Conservation (phyloP, 1,284 basidiomycete species). For the Ceratobasidium sp. region DNA sequence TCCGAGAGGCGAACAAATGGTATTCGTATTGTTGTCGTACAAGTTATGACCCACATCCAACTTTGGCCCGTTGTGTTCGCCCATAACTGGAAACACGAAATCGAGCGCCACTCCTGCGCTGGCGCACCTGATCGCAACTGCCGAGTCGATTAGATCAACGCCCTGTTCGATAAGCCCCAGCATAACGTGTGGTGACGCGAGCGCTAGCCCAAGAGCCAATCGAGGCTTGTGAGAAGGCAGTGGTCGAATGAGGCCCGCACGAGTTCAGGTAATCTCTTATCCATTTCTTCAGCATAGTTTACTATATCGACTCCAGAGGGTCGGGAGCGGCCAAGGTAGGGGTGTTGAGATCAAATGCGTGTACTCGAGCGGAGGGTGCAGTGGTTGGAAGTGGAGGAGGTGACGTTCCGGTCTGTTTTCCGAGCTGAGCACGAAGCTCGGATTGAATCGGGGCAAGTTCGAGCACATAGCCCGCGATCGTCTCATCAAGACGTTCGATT, state of each 20-base stretch:
- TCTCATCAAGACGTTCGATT: conserved; percentile 63
- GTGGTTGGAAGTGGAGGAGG: conserved; percentile 40
- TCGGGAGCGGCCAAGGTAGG: conserved; percentile 59
- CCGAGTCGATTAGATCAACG: conserved; percentile 77
- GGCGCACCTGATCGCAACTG: conserved; percentile 71
- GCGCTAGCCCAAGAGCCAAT: conserved; percentile 61
- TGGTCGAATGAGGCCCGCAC: conserved; percentile 64
- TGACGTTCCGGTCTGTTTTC: conserved; percentile 7
- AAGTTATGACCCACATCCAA: conserved; percentile 72
- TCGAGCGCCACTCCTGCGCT: conserved; percentile 75
- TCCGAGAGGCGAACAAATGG: conserved; percentile 66
- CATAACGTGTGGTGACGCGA: conserved; percentile 74
- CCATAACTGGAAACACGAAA: conserved; percentile 67
- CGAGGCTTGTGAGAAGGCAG: conserved; percentile 66
- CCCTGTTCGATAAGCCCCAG: conserved; percentile 66
- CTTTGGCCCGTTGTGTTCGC: conserved; percentile 45
- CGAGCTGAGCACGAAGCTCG: conserved; percentile 45
- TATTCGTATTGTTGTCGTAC: conserved; percentile 63
- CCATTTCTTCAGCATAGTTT: conserved; percentile 18
- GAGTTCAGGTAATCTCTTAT: conserved; percentile 48
- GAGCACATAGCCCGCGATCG: conserved; percentile 69
- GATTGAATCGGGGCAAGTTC: conserved; percentile 67
- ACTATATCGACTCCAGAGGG: conserved; percentile 49
- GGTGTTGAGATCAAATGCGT: conserved; percentile 54
- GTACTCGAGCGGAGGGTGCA: conserved; percentile 40